Evolutionary conservation across 2,329 filamentous ascomycete genomes (phyloP).

Genomic region (Pestalotiopsis sp.): DNA sequence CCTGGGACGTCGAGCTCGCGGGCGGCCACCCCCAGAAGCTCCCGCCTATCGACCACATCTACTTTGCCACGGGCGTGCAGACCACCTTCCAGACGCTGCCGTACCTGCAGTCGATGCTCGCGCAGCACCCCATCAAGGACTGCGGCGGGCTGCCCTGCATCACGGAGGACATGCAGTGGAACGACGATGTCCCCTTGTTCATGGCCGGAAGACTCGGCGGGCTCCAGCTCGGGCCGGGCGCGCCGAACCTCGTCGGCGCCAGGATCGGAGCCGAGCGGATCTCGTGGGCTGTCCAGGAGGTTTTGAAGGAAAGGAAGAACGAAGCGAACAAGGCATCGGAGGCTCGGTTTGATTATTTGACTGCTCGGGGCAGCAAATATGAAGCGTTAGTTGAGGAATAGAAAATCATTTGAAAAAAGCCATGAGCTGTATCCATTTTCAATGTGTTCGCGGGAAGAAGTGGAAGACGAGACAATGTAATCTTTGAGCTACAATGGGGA

Average conservation of each 20-base stretch:
- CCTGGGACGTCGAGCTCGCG: conserved; percentile 41
- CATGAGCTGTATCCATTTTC: no score
- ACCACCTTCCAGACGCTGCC: conserved; percentile 64
- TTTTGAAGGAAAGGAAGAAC: conserved; percentile 34
- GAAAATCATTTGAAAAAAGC: background rate
- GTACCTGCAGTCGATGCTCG: conserved; percentile 61
- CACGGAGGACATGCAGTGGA: conserved; percentile 78
- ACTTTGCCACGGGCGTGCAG: conserved; percentile 75
- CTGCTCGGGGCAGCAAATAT: conserved; percentile 14
- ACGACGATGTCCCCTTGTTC: conserved; percentile 72
- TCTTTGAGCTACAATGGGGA: no score
- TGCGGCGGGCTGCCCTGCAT: conserved; percentile 72
- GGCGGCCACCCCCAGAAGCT: conserved; percentile 49
- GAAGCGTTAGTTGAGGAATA: conserved; percentile 10
- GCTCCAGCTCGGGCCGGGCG: conserved; percentile 71
- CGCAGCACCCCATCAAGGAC: conserved; percentile 62
- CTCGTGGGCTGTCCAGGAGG: conserved; percentile 69
- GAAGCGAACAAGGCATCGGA: background rate
- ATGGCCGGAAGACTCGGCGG: conserved; percentile 69
- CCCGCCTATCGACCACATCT: conserved; percentile 67
- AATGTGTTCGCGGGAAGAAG: no score
- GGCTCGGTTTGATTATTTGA: conserved; percentile 12
- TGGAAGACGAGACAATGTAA: no score
- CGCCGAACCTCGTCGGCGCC: conserved; percentile 74
- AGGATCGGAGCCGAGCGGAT: conserved; percentile 74